Conservation (phyloP, 176 grass and related monocot species). For the Avena sativa region DNA sequence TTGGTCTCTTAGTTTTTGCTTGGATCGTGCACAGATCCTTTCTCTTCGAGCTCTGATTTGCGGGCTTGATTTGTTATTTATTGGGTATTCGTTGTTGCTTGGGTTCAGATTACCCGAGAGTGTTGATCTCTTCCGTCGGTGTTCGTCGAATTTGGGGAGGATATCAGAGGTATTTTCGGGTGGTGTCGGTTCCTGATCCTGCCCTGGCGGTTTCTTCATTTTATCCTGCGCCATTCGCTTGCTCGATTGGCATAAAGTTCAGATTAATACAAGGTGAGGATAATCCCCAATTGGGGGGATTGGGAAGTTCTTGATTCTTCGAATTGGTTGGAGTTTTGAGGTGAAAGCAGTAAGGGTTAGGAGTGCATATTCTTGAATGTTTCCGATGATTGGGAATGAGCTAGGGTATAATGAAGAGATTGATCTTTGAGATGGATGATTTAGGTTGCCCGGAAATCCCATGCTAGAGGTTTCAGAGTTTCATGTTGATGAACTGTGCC, state of each 20-base stretch:
- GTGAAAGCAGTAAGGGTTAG: constrained; percentile 1
- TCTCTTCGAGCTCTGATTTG: constrained; percentile 1
- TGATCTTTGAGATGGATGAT: constrained; percentile 26
- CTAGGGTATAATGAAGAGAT: constrained; percentile 1
- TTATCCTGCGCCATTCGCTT: not conserved
- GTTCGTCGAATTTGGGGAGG: constrained; percentile 7
- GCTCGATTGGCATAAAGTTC: constrained; percentile 19
- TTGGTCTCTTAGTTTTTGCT: constrained; percentile 11
- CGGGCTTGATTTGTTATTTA: not conserved
- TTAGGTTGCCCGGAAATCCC: not conserved
- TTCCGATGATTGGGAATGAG: constrained; percentile 13
- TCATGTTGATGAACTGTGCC: constrained; percentile 50
- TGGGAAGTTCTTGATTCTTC: constrained; percentile 12
- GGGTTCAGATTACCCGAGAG: constrained; percentile 6
- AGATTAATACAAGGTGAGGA: not conserved
- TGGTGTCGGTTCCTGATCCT: constrained; percentile 34
- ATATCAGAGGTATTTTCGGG: constrained; percentile 6
- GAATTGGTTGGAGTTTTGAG: constrained; percentile 11
- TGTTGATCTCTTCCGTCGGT: not conserved
- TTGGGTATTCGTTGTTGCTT: not conserved
- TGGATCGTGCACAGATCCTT: constrained; percentile 24
- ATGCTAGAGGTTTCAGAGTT: constrained; percentile 1
- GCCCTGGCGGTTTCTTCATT: not conserved
- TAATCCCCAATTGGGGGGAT: not conserved
- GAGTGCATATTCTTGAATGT: constrained; percentile 1